phyloP scores from a whole-genome alignment of 2,329 filamentous ascomycete species.

The Colletotrichum graminicola region DNA sequence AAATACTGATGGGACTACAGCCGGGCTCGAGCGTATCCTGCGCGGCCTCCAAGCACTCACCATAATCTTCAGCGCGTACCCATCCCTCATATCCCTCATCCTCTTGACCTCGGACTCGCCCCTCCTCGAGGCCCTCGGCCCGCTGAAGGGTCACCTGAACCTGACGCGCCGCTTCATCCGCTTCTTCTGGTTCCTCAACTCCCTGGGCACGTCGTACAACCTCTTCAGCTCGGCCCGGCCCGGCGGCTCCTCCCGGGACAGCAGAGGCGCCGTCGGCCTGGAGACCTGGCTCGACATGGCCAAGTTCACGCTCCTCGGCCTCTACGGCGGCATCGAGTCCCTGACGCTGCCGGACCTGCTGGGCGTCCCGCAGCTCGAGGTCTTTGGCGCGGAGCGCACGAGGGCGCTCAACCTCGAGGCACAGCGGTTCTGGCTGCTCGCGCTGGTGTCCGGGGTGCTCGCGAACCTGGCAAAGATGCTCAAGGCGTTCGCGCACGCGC shows the following conservation, averaged over 20 bases:
- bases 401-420: conserved; percentile 67
- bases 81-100: conserved; percentile 54
- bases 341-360: conserved; percentile 70
- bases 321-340: conserved; percentile 77
- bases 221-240: conserved; percentile 50
- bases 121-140: conserved; percentile 47
- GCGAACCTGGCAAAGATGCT: conserved; percentile 57
- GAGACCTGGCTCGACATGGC: conserved; percentile 66
- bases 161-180: conserved; percentile 73
- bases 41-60: conserved; percentile 67
- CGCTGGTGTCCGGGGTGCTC: conserved; percentile 65
- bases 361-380: conserved; percentile 57
- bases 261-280: conserved; percentile 33
- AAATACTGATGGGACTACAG: conserved; percentile 50
- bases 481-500: conserved; percentile 52
- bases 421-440: conserved; percentile 78
- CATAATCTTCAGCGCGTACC: conserved; percentile 61
- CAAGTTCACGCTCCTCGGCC: conserved; percentile 70
- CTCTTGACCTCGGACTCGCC: conserved; percentile 41
- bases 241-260: background rate
- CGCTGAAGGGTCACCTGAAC: conserved; percentile 58
- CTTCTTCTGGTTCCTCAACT: conserved; percentile 75
- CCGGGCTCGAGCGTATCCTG: conserved; percentile 71
- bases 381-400: conserved; percentile 65
- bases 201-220: conserved; percentile 64